Evolutionary conservation across 2,329 filamentous ascomycete species (phyloP), one percentile per base, ranked within the genome.

Genomic region (Aspergillus fijiensis): DNA sequence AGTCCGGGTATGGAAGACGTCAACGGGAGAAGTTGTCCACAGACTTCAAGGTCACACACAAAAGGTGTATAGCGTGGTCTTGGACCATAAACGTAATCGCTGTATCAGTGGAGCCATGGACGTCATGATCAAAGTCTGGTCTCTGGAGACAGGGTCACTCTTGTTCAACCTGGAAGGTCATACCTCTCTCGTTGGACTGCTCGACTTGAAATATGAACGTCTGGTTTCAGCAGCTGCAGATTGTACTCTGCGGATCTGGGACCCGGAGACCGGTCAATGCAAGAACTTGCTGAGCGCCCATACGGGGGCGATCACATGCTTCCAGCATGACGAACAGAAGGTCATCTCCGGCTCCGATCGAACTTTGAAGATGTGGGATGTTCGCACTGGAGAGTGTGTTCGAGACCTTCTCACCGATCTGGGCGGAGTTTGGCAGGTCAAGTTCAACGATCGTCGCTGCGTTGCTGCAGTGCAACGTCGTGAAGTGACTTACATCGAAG

Each of bases 61-160:
- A 73, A 98, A 99, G 75, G 95, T 99, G 0, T 99, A 99, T 75
- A 97, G 93, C 62, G 95, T 99, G 9, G 95, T 99, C 9, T 81
- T 98, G 23, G 95, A 99, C 70, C 89, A 92, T 67, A 88, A 89
- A 69, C 90, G 95, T 60, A 96, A 96, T 71, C 89, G 94, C 47
- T 99, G 95, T 77, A 98, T 99, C 64, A 97, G 93, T 64, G 95
- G 95, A 12, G 96, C 93, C 6, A 99, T 99, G 95, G 95, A 99
- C 75, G 96, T 95, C 63, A 84, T 93, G 65, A 95, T 99, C 72
- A 98, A 97, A 77, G 94, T 99, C 12, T 99, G 95, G 95, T 95
- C 94, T 61, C 83, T 99, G 14, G 88, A 92, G 31, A 95, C 90
- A 2, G 95, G 95, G 0, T 81, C 88, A 0, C 91, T 92, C 67